Conservation (phyloP, 768 basidiomycete species). For the Podaxis sp. region DNA sequence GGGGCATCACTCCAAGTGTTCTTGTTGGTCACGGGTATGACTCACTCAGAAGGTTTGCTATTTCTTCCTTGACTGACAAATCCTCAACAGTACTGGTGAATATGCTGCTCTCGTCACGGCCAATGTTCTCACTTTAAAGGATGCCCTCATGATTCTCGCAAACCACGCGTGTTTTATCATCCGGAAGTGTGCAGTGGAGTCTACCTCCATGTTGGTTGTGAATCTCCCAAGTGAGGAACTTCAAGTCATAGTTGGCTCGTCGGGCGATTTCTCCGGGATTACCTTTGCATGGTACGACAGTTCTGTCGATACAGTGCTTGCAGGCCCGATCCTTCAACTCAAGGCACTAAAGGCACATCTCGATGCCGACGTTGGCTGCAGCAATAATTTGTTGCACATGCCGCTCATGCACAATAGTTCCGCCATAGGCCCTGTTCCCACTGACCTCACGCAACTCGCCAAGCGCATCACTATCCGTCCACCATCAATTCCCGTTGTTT, state of each 20-base stretch:
- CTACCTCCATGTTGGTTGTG: slow-evolving; percentile 65
- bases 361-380: slow-evolving; percentile 33
- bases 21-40: slow-evolving; percentile 71
- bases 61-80: background rate
- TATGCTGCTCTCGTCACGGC: slow-evolving; percentile 71
- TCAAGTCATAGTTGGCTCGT: slow-evolving; percentile 32
- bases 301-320: slow-evolving; percentile 53
- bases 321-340: slow-evolving; percentile 51
- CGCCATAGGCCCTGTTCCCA: slow-evolving; percentile 58
- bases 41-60: background rate
- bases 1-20: slow-evolving; percentile 59
- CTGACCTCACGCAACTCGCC: slow-evolving; percentile 43
- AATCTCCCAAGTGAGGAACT: slow-evolving; percentile 36
- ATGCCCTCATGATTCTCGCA: slow-evolving; percentile 58
- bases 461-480: slow-evolving; percentile 36
- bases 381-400: slow-evolving; percentile 44
- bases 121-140: slow-evolving; percentile 53
- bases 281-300: slow-evolving; percentile 65
- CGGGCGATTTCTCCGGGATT: slow-evolving; percentile 34
- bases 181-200: slow-evolving; percentile 39
- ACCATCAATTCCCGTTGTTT: slow-evolving; percentile 60
- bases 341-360: slow-evolving; percentile 39
- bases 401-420: slow-evolving; percentile 66
- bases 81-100: slow-evolving; percentile 65
- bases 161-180: slow-evolving; percentile 58